Conservation (phyloP, 345 rosid species). For the Pugionium cornutum region DNA sequence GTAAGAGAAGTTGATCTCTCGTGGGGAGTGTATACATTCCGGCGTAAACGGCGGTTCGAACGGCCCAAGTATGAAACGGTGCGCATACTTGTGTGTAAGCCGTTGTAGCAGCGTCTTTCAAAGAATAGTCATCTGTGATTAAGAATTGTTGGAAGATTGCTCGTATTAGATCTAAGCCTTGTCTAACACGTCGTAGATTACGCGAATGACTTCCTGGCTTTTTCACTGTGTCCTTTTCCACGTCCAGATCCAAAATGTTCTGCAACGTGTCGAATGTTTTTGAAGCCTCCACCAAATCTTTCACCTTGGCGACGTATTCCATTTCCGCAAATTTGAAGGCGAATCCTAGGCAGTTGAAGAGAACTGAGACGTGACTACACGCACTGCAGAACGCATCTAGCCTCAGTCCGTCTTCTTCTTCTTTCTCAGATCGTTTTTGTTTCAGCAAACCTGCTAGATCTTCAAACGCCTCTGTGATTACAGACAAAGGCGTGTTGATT, state of each 20-base stretch:
- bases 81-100: constrained; percentile 90
- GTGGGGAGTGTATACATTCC: constrained; percentile 94
- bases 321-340: constrained; percentile 89
- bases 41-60: constrained; percentile 85
- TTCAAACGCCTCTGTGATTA: constrained; percentile 65
- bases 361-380: constrained; percentile 64
- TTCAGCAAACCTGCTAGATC: constrained; percentile 44
- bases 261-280: constrained; percentile 51
- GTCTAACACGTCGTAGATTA: constrained; percentile 81
- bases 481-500: constrained; percentile 46
- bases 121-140: constrained; percentile 55
- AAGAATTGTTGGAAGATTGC: constrained; percentile 75
- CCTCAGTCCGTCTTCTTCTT: constrained; percentile 39
- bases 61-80: constrained; percentile 84
- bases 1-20: constrained; percentile 69
- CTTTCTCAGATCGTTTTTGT: background rate
- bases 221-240: constrained; percentile 67
- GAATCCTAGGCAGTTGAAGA: constrained; percentile 75
- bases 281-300: constrained; percentile 70
- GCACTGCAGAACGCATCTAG: constrained; percentile 66
- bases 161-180: constrained; percentile 89
- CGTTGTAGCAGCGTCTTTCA: constrained; percentile 80
- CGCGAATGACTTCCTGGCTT: constrained; percentile 78
- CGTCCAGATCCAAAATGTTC: constrained; percentile 61
- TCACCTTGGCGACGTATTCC: constrained; percentile 78